Conservation (phyloP, 2,329 filamentous ascomycete genomes). For the Dactylellina leptospora region DNA sequence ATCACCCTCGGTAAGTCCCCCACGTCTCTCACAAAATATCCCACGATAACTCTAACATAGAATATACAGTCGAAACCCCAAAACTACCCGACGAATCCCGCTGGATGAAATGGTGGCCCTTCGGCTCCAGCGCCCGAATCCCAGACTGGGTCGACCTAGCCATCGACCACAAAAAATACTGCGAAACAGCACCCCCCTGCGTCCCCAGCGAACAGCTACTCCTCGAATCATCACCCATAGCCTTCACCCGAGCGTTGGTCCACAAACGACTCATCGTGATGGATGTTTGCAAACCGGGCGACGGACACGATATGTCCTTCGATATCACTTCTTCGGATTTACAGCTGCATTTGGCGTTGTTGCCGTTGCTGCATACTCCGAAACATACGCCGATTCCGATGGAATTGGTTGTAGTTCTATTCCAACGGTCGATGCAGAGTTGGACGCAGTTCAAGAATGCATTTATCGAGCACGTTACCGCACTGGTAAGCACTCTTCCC, state of each 20-base stretch:
- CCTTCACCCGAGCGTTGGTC: slow-evolving; percentile 28
- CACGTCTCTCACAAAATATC: neutral
- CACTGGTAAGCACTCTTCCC: slow-evolving; percentile 29
- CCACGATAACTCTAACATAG: neutral
- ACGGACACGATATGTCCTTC: slow-evolving; percentile 37
- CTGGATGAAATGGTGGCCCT: slow-evolving; percentile 34
- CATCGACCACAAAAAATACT: slow-evolving; percentile 42
- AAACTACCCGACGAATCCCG: slow-evolving; percentile 1
- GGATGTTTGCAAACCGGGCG: slow-evolving; percentile 42
- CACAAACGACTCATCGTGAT: slow-evolving; percentile 43
- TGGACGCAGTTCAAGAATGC: slow-evolving; percentile 42
- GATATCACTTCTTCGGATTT: slow-evolving; percentile 49
- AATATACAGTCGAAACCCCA: slow-evolving; percentile 25
- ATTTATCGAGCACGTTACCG: slow-evolving; percentile 34
- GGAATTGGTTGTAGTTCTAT: slow-evolving; percentile 40
- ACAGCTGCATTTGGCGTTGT: slow-evolving; percentile 30
- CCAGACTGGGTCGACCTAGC: slow-evolving; percentile 42
- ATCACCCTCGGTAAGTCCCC: slow-evolving; percentile 19
- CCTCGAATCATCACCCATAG: slow-evolving; percentile 30
- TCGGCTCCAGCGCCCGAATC: neutral
- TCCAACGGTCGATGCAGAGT: slow-evolving; percentile 33
- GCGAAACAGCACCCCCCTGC: slow-evolving; percentile 26
- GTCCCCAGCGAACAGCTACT: slow-evolving; percentile 33
- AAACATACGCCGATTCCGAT: slow-evolving; percentile 38
- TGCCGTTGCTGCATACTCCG: slow-evolving; percentile 36